Evolutionary conservation across 2,329 filamentous ascomycete species (phyloP).

Genomic region (Onygenales sp.): DNA sequence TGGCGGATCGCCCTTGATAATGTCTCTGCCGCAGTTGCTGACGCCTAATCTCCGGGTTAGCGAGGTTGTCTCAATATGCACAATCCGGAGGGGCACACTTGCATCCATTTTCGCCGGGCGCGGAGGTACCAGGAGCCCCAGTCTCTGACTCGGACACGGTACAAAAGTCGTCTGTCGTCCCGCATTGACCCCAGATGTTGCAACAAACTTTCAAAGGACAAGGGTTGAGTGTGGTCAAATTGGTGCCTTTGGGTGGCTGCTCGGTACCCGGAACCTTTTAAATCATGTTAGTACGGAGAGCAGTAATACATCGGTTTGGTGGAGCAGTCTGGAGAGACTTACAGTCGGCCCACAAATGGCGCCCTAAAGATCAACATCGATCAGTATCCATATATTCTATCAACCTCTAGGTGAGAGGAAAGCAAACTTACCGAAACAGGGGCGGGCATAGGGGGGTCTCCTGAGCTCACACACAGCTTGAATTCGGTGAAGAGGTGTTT

Average conservation of each 20-base stretch:
- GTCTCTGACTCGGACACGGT: conserved; percentile 12
- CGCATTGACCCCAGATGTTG: conserved; percentile 36
- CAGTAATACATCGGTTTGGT: too few species aligned
- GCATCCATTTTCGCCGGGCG: conserved; percentile 24
- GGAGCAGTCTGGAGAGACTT: conserved; percentile 2
- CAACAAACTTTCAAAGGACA: conserved; percentile 39
- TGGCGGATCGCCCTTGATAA: conserved; percentile 18
- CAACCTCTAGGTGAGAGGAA: too few species aligned
- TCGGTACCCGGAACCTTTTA: conserved; percentile 34
- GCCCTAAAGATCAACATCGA: conserved; percentile 8
- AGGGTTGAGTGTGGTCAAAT: conserved; percentile 33
- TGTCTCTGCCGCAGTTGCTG: conserved; percentile 31
- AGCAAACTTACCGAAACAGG: conserved; percentile 13
- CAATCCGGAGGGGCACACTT: conserved; percentile 4
- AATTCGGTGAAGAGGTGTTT: conserved; percentile 17
- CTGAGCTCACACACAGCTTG: conserved; percentile 32
- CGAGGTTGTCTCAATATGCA: too few species aligned
- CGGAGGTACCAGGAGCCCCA: conserved; percentile 27
- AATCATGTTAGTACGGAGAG: conserved; percentile 30
- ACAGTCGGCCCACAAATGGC: conserved; percentile 37
- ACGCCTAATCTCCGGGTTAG: conserved; percentile 8
- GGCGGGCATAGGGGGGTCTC: conserved; percentile 33
- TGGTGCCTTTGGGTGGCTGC: conserved; percentile 20
- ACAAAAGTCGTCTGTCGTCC: conserved; percentile 37
- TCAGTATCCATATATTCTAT: too few species aligned